Evolutionary conservation across 2,329 filamentous ascomycete species (phyloP).

Genomic region (Calonectria hongkongensis): DNA sequence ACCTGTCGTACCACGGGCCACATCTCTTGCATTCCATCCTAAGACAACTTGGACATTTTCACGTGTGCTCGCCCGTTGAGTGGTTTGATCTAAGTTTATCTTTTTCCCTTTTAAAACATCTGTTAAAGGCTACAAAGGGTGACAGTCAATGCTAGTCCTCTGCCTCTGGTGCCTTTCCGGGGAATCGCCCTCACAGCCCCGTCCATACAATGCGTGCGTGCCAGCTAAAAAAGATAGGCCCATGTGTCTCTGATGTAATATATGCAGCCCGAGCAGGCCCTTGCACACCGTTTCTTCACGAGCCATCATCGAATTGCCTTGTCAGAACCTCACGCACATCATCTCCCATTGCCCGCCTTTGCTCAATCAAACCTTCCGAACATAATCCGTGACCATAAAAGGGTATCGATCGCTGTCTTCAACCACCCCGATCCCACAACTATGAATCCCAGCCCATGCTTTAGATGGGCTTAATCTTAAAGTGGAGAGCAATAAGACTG

Average conservation of each 20-base stretch:
- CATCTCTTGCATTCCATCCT: slow-evolving; percentile 29
- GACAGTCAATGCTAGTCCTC: slow-evolving; percentile 8
- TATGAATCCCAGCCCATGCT: neutral
- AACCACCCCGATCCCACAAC: slow-evolving; percentile 31
- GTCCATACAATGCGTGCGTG: slow-evolving; percentile 7
- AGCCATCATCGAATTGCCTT: slow-evolving; percentile 29
- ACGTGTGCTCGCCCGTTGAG: slow-evolving; percentile 19
- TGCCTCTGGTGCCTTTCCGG: slow-evolving; percentile 22
- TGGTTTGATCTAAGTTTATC: slow-evolving; percentile 19
- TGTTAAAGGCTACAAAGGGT: slow-evolving; percentile 5
- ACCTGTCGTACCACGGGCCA: slow-evolving; percentile 43
- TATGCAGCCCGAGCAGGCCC: slow-evolving; percentile 26
- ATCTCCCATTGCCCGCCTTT: neutral
- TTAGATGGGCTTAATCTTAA: slow-evolving; percentile 92
- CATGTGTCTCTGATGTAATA: slow-evolving; percentile 20
- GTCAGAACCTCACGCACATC: slow-evolving; percentile 15
- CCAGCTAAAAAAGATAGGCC: slow-evolving; percentile 17
- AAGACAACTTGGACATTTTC: slow-evolving; percentile 18
- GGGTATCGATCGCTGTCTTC: slow-evolving; percentile 46
- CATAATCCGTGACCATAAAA: slow-evolving; percentile 27
- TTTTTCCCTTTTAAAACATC: slow-evolving; percentile 20
- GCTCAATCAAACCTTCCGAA: neutral
- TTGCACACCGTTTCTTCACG: slow-evolving; percentile 40
- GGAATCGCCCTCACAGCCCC: slow-evolving; percentile 17
- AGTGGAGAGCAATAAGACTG: slow-evolving; percentile 95